Percentiles rank a stretch among this genome's conserved stretches.
phyloP scores from a whole-genome alignment of 2,329 filamentous ascomycete species.

The Aciculosporium take region DNA sequence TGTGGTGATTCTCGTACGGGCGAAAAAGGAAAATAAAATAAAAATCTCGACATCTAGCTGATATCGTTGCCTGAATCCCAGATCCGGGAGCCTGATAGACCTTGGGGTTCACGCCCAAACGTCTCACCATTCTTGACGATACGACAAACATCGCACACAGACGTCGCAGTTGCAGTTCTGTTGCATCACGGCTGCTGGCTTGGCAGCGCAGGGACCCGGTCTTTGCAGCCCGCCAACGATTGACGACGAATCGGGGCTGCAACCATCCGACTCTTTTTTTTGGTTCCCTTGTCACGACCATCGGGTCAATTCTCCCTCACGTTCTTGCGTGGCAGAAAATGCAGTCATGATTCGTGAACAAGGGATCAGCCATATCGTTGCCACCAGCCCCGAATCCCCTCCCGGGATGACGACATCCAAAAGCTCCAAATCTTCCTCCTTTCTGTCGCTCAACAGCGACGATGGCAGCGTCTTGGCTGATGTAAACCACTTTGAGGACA shows the following conservation, averaged over 20 bases:
- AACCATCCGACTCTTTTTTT: not conserved
- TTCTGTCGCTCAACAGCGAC: constrained; percentile 65
- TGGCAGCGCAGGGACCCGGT: not conserved
- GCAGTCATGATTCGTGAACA: constrained; percentile 23
- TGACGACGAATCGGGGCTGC: not conserved
- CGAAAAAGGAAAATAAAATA: not conserved
- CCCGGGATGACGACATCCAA: constrained; percentile 65
- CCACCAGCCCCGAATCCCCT: constrained; percentile 23
- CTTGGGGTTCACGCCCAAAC: not conserved
- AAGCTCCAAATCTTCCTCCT: constrained; percentile 81
- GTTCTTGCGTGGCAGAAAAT: constrained; percentile 13
- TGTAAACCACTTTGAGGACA: constrained; percentile 81
- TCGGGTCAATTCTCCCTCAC: not conserved
- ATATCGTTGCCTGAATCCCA: not conserved
- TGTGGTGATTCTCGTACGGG: not conserved
- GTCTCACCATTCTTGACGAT: not conserved
- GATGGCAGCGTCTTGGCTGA: constrained; percentile 58
- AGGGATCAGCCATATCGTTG: constrained; percentile 13
- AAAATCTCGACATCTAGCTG: not conserved
- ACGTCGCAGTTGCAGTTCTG: not conserved
- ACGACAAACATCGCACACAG: not conserved
- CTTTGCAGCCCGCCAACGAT: not conserved
- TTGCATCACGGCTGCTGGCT: not conserved
- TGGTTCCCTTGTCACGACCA: not conserved
- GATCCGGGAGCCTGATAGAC: not conserved